phyloP scores from a whole-genome alignment of 2,329 filamentous ascomycete species.

The Phyllosticta citribraziliensis region DNA sequence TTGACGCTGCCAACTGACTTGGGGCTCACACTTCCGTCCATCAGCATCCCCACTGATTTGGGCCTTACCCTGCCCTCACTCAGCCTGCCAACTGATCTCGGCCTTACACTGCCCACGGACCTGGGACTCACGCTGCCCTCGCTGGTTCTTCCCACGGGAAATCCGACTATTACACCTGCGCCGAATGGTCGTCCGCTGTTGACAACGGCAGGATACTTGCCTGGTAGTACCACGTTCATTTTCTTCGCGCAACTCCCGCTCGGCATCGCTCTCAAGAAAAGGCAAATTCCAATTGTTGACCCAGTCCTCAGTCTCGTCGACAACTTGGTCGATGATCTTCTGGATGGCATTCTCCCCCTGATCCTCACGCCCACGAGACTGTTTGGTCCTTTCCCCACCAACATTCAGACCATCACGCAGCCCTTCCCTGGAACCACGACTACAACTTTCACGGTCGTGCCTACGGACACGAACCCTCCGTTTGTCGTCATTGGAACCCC shows the following conservation, averaged over 20 bases:
- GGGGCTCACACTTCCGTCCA: not conserved
- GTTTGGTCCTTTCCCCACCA: not conserved
- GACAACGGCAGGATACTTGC: not conserved
- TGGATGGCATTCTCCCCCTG: not conserved
- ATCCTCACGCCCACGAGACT: slow-evolving; percentile 1
- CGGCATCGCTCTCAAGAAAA: not conserved
- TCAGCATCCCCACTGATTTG: not conserved
- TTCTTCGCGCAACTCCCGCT: not conserved
- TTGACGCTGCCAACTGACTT: not conserved
- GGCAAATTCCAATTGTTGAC: not conserved
- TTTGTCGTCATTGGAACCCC: slow-evolving; percentile 2
- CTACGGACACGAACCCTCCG: not conserved
- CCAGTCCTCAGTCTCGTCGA: not conserved
- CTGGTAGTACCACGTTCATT: not conserved
- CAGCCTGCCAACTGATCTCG: not conserved
- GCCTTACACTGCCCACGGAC: not conserved
- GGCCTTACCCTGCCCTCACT: not conserved
- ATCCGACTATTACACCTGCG: not conserved
- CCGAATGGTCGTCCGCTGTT: not conserved
- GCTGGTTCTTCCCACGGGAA: not conserved
- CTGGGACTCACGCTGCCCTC: not conserved
- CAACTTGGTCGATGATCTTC: not conserved
- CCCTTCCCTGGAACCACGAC: not conserved
- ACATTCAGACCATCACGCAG: not conserved
- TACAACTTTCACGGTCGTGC: not conserved